Conservation (phyloP, 805 yeast genomes). For the Suhomyces canberraensis region DNA sequence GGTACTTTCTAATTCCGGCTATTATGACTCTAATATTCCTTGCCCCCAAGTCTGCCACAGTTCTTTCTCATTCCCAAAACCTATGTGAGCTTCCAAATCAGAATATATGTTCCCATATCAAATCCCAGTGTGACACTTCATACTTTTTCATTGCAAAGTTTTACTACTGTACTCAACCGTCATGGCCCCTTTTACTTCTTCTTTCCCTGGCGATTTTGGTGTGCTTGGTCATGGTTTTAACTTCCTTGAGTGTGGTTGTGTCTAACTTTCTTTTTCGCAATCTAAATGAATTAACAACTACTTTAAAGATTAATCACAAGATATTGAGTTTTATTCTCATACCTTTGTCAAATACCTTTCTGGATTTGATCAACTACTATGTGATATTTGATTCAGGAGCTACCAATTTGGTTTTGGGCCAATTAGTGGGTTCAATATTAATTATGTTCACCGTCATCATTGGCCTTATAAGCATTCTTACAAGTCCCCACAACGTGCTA, state of each 20-base stretch:
- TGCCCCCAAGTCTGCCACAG: neutral
- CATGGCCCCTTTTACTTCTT: slow-evolving; percentile 7
- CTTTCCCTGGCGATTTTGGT: slow-evolving; percentile 11
- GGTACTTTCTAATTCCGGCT: neutral
- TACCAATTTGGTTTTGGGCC: slow-evolving; percentile 35
- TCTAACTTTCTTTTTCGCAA: slow-evolving; percentile 33
- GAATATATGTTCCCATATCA: slow-evolving; percentile 18
- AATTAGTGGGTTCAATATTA: slow-evolving; percentile 33
- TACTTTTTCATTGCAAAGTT: slow-evolving; percentile 27
- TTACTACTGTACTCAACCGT: slow-evolving; percentile 27
- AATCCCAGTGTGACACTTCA: slow-evolving; percentile 16
- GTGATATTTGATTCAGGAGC: slow-evolving; percentile 26
- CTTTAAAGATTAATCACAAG: slow-evolving; percentile 23
- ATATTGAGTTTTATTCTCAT: slow-evolving; percentile 32
- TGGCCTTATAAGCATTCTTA: slow-evolving; percentile 27
- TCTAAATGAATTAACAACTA: slow-evolving; percentile 24
- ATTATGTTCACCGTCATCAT: slow-evolving; percentile 32
- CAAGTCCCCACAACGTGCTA: slow-evolving; percentile 21
- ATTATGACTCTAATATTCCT: neutral
- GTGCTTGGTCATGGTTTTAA: slow-evolving; percentile 16
- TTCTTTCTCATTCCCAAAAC: neutral
- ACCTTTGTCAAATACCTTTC: slow-evolving; percentile 36
- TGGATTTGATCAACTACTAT: slow-evolving; percentile 37
- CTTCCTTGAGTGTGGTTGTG: slow-evolving; percentile 30
- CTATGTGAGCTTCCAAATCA: too few species aligned